Evolutionary conservation across 1,284 basidiomycete genomes (phyloP).

Genomic region (Ustilago crameri): DNA sequence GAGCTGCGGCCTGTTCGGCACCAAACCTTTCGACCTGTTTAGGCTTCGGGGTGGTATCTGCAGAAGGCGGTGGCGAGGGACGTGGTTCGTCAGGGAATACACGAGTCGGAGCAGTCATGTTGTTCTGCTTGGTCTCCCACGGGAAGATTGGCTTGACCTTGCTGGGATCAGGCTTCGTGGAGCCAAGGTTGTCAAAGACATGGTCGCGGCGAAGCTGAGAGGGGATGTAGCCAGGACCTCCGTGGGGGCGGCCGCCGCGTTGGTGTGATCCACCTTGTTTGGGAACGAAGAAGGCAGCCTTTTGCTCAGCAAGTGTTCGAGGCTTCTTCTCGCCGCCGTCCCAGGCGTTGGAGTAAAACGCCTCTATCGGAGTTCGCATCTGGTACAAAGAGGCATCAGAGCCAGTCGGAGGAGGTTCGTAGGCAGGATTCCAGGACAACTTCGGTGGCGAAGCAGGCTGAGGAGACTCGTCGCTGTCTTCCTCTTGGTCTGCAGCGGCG

Average conservation of each 20-base stretch:
- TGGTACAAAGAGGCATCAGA: slow-evolving; percentile 66
- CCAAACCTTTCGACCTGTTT: not conserved
- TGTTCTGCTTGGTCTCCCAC: slow-evolving; percentile 80
- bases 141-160: slow-evolving; percentile 88
- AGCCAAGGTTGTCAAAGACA: slow-evolving; percentile 70
- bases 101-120: slow-evolving; percentile 22
- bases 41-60: slow-evolving; percentile 12
- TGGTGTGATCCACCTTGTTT: slow-evolving; percentile 5
- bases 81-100: slow-evolving; percentile 59
- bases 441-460: slow-evolving; percentile 57
- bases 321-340: slow-evolving; percentile 65
- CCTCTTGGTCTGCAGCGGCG: not conserved
- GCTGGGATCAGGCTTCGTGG: slow-evolving; percentile 75
- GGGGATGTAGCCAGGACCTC: slow-evolving; percentile 65
- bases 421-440: slow-evolving; percentile 71
- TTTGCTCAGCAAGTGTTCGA: slow-evolving; percentile 45
- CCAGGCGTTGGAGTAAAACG: slow-evolving; percentile 71
- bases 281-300: slow-evolving; percentile 73
- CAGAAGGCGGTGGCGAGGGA: slow-evolving; percentile 14
- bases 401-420: slow-evolving; percentile 69
- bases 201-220: slow-evolving; percentile 75
- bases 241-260: slow-evolving; percentile 21
- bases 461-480: slow-evolving; percentile 28
- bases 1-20: not conserved
- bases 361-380: slow-evolving; percentile 70